These are phyloP conservation scores for Lepidium sativum DNA, from an alignment of 345 rosid genomes.

Conservation along the genomic window DNA sequence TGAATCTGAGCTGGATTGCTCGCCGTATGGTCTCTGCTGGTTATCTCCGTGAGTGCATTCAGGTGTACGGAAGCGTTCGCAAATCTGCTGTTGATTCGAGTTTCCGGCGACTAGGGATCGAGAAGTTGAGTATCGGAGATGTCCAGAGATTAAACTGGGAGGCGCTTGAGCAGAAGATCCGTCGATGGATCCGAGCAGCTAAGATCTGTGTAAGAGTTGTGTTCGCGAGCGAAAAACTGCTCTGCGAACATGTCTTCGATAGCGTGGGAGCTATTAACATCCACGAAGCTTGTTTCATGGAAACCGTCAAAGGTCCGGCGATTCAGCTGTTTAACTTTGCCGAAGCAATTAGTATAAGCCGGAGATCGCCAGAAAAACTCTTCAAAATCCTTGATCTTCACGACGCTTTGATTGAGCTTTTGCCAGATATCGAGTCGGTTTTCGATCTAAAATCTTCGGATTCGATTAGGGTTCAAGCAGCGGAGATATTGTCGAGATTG, in stretches of 20 bases:
- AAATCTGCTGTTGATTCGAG: constrained; percentile 77
- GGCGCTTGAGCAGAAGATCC: constrained; percentile 70
- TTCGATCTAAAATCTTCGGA: constrained; percentile 71
- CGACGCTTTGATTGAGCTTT: constrained; percentile 66
- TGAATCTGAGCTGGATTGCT: constrained; percentile 64
- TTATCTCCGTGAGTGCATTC: constrained; percentile 78
- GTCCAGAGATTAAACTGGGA: constrained; percentile 87
- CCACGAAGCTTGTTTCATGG: constrained; percentile 90
- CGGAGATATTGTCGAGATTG: constrained; percentile 80
- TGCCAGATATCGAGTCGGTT: constrained; percentile 75
- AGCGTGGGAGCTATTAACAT: constrained; percentile 54
- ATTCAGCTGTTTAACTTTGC: constrained; percentile 87
- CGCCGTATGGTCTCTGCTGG: constrained; percentile 73
- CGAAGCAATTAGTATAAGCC: constrained; percentile 84
- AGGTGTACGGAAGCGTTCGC: constrained; percentile 81
- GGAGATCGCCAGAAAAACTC: constrained; percentile 88
- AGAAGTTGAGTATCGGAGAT: constrained; percentile 88
- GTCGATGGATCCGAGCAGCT: constrained; percentile 87
- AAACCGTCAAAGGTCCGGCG: constrained; percentile 86
- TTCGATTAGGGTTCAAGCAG: constrained; percentile 76
- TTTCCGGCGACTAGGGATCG: constrained; percentile 63
- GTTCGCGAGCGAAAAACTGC: constrained; percentile 76
- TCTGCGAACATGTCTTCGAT: constrained; percentile 77
- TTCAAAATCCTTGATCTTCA: constrained; percentile 89
- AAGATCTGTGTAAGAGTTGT: constrained; percentile 63